These are phyloP conservation scores for Solanum medicagineum DNA, from an alignment of 257 asterid genomes.

Conservation along the genomic window DNA sequence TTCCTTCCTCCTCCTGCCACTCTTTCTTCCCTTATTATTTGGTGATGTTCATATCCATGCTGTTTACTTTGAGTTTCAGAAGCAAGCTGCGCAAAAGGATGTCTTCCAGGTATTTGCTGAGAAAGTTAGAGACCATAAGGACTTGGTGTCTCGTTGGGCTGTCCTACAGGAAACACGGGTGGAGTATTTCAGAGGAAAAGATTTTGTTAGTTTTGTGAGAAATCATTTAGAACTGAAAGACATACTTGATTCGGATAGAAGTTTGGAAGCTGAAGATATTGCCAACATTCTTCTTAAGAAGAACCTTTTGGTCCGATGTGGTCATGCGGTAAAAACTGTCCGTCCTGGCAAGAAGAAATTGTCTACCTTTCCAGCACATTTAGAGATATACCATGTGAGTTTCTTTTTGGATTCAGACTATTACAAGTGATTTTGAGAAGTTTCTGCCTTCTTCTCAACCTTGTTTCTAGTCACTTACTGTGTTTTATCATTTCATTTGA, in stretches of 20 bases:
- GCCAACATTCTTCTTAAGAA: conserved; percentile 65
- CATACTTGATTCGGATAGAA: conserved; percentile 63
- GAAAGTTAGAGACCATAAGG: conserved; percentile 95
- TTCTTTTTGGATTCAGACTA: not conserved
- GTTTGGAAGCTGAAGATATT: conserved; percentile 67
- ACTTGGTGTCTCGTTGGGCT: conserved; percentile 95
- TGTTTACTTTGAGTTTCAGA: conserved; percentile 43
- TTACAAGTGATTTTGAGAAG: not conserved
- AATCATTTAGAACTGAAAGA: conserved; percentile 73
- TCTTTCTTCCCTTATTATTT: not conserved
- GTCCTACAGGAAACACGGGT: conserved; percentile 96
- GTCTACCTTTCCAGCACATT: conserved; percentile 98
- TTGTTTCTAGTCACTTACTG: not conserved
- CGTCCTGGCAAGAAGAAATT: conserved; percentile 92
- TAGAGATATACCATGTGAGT: conserved; percentile 81
- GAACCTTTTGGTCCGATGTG: conserved; percentile 87
- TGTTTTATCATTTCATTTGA: not conserved
- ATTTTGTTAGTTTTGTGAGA: conserved; percentile 67
- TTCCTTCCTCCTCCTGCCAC: not conserved
- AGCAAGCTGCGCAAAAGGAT: conserved; percentile 68
- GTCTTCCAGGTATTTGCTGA: conserved; percentile 83
- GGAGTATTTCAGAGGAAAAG: conserved; percentile 93
- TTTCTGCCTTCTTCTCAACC: not conserved
- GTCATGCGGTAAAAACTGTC: conserved; percentile 85
- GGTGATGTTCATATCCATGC: not conserved